Evolutionary conservation across 306 rosid genomes (phyloP).

Genomic region (Pterocarpus santalinus): DNA sequence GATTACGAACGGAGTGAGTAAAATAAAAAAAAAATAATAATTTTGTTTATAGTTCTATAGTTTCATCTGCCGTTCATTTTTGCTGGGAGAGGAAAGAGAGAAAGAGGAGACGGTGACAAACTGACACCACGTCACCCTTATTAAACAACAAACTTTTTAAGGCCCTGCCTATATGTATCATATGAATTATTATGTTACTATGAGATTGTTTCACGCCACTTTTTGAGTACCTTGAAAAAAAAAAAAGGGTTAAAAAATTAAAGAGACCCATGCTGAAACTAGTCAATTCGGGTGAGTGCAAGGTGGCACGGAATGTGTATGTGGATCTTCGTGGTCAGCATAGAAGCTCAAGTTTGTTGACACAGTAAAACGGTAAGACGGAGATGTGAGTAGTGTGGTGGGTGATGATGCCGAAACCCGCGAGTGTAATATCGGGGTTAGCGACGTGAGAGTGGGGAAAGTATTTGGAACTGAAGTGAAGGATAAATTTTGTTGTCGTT

Average conservation of each 20-base stretch:
- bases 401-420: constrained; percentile 19
- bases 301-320: not conserved
- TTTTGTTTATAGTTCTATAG: not conserved
- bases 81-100: constrained; percentile 19
- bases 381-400: not conserved
- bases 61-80: constrained; percentile 33
- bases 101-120: constrained; percentile 46
- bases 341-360: not conserved
- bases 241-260: no score
- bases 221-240: no score
- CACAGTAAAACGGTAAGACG: not conserved
- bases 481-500: not conserved
- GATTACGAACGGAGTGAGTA: constrained; percentile 31
- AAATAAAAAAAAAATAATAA: no score
- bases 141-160: constrained; percentile 37
- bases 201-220: no score
- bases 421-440: not conserved
- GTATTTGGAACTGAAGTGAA: not conserved
- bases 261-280: no score
- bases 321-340: not conserved
- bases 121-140: constrained; percentile 52
- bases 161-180: no score
- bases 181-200: no score
- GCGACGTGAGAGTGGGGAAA: constrained; percentile 6
- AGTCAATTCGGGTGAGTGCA: not conserved